Percentiles rank a stretch among this genome's conserved stretches.
Evolutionary conservation across 495 filamentous ascomycete genomes (phyloP).

Genomic region (Hyaloscypha bicolor): DNA sequence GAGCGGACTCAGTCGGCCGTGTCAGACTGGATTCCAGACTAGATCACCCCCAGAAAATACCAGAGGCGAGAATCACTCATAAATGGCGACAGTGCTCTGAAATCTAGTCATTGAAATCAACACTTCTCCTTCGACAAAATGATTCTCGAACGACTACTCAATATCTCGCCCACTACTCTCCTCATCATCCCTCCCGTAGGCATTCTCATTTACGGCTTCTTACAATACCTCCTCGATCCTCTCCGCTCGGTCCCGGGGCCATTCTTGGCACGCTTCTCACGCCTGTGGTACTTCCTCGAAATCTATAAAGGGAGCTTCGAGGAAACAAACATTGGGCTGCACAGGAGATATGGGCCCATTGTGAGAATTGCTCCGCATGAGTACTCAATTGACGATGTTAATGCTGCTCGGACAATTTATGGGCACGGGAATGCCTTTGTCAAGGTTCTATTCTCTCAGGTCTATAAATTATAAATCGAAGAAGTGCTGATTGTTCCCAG

Average conservation of each 20-base stretch:
- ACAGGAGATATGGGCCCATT: conserved; percentile 50
- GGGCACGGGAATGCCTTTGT: conserved; percentile 25
- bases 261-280: conserved; percentile 53
- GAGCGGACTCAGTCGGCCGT: not conserved
- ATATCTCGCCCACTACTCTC: not conserved
- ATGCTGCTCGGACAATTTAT: conserved; percentile 30
- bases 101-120: not conserved
- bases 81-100: not conserved
- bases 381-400: conserved; percentile 43
- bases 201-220: conserved; percentile 1
- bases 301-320: conserved; percentile 48
- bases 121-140: not conserved
- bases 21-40: not conserved
- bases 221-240: conserved; percentile 26
- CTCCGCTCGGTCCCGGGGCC: conserved; percentile 56
- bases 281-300: conserved; percentile 55
- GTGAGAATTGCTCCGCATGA: conserved; percentile 56
- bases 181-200: not conserved
- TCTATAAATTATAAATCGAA: not conserved
- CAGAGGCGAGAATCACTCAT: not conserved
- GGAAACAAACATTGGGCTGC: conserved; percentile 47
- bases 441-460: conserved; percentile 15
- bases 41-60: not conserved
- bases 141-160: conserved; percentile 14
- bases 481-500: conserved; percentile 18